Evolutionary conservation across 2,329 filamentous ascomycete species (phyloP).

Genomic region (Sarocladium brachiariae): DNA sequence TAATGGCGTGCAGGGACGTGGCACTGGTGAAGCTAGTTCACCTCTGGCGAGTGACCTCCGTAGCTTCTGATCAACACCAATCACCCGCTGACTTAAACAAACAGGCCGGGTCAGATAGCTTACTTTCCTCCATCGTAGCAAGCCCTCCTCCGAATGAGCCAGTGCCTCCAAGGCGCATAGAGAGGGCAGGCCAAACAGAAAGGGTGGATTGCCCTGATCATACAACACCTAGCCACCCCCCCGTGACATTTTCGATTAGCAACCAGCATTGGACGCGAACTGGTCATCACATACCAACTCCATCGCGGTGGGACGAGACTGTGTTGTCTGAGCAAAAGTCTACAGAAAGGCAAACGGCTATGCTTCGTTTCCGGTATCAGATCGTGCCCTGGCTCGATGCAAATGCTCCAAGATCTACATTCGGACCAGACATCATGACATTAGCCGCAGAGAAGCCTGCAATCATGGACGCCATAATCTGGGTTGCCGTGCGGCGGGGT

Average conservation of each 20-base stretch:
- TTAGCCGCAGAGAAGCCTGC: neutral
- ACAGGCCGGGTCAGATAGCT: neutral
- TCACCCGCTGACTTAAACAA: neutral
- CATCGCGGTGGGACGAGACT: neutral
- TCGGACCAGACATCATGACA: neutral
- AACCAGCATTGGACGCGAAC: too few species aligned
- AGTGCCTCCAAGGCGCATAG: too few species aligned
- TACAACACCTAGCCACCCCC: neutral
- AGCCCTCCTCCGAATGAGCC: neutral
- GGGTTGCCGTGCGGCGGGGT: constrained; percentile 1
- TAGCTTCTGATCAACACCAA: neutral
- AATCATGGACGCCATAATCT: constrained; percentile 1
- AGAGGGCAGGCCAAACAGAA: too few species aligned
- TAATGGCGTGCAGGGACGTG: too few species aligned
- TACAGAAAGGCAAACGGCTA: neutral
- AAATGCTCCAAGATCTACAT: neutral
- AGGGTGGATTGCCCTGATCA: neutral
- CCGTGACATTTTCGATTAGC: neutral
- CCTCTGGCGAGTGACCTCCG: neutral
- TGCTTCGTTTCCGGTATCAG: constrained; percentile 2
- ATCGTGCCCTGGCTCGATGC: neutral
- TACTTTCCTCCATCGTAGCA: neutral
- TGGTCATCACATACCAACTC: neutral
- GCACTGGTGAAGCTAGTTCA: neutral
- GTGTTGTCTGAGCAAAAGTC: constrained; percentile 3